These are phyloP conservation scores for Leucosporidium yakuticum DNA, from an alignment of 768 basidiomycete species.

Conservation along the genomic window DNA sequence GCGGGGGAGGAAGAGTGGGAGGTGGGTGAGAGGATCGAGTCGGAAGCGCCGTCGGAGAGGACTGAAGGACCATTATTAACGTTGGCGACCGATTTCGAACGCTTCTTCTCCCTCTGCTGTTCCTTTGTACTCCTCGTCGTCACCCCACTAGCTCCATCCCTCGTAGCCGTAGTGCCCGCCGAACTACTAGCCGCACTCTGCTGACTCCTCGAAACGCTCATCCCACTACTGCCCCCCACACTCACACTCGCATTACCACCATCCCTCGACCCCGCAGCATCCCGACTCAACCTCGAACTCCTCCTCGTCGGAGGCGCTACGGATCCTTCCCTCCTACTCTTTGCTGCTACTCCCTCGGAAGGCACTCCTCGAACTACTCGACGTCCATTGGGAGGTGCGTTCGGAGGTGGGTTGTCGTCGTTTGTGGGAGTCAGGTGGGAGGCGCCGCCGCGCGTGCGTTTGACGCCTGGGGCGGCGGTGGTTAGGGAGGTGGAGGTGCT, in stretches of 20 bases:
- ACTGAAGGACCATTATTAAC: conserved; percentile 22
- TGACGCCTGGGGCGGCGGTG: conserved; percentile 27
- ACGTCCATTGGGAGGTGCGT: neutral
- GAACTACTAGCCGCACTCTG: neutral
- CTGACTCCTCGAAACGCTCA: conserved; percentile 13
- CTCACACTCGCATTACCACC: neutral
- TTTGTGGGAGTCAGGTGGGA: neutral
- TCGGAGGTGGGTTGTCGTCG: neutral
- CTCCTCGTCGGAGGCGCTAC: conserved; percentile 55
- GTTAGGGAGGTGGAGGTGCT: neutral
- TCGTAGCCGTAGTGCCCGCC: neutral
- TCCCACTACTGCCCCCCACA: neutral
- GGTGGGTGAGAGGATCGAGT: conserved; percentile 6
- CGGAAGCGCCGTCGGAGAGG: conserved; percentile 23
- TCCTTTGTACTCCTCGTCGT: neutral
- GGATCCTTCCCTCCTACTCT: conserved; percentile 43
- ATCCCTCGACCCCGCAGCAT: neutral
- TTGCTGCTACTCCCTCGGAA: neutral
- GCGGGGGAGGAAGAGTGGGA: conserved; percentile 19
- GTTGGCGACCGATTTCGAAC: conserved; percentile 17
- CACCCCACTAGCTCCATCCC: neutral
- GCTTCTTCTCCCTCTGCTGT: conserved; percentile 24
- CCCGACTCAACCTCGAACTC: conserved; percentile 57
- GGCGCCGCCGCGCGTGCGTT: conserved; percentile 27
- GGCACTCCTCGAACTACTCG: conserved; percentile 18